Percentiles rank a stretch among this genome's conserved stretches.
phyloP scores from a whole-genome alignment of 2,329 filamentous ascomycete genomes.

The Alternaria sp. region DNA sequence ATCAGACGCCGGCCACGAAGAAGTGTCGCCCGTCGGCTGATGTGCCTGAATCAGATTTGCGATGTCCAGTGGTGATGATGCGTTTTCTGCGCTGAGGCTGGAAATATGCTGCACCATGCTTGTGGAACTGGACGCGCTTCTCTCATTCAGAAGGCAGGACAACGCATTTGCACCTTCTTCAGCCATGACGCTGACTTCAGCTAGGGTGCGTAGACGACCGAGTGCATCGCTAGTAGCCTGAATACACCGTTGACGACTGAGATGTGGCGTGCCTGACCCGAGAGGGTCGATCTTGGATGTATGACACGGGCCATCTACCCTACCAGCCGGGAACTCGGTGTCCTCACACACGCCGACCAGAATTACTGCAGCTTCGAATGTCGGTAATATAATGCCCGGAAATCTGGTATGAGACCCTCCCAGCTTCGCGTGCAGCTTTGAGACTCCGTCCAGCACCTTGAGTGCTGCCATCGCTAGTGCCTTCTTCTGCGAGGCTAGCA shows the following conservation, averaged over 20 bases:
- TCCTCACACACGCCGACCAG: not conserved
- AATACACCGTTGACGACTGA: not conserved
- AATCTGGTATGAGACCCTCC: not conserved
- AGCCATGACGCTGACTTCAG: not conserved
- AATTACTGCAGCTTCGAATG: not conserved
- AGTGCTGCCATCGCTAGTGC: not conserved
- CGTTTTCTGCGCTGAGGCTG: not conserved
- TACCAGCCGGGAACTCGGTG: not conserved
- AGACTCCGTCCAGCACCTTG: not conserved
- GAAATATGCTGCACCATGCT: not conserved
- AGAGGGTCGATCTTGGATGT: not conserved
- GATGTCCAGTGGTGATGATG: not conserved
- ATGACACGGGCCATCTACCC: not conserved
- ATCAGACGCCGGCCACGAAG: not conserved
- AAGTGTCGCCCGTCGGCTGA: not conserved
- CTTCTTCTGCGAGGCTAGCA: not conserved
- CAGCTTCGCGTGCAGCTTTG: not conserved
- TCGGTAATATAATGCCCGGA: not conserved
- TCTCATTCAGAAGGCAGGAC: not conserved
- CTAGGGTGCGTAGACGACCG: not conserved
- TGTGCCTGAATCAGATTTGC: not conserved
- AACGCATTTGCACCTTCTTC: not conserved
- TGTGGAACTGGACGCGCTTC: not conserved
- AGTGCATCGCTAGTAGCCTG: not conserved
- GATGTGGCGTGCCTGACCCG: not conserved